These are phyloP conservation scores for Termitomyces sp. DNA, from an alignment of 768 basidiomycete species.

Conservation along the genomic window DNA sequence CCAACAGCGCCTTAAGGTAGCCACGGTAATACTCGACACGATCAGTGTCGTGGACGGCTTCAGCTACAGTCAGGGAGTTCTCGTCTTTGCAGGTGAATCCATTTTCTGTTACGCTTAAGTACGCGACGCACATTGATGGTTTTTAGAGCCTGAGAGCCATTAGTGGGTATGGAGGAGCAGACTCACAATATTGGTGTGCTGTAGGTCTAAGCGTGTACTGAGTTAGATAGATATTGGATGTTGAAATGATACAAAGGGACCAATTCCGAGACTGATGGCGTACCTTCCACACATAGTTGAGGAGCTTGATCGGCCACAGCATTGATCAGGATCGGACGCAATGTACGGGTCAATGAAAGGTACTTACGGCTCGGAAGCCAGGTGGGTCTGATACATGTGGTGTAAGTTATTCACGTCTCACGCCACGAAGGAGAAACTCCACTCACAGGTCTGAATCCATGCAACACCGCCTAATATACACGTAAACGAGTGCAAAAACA, in stretches of 20 bases:
- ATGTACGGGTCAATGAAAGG: not conserved
- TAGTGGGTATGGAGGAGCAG: not conserved
- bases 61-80: slow-evolving; percentile 39
- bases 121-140: not conserved
- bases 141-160: not conserved
- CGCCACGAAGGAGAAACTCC: slow-evolving; percentile 1
- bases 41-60: slow-evolving; percentile 55
- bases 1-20: slow-evolving; percentile 48
- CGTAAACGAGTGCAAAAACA: not conserved
- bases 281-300: slow-evolving; percentile 70
- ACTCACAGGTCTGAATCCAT: slow-evolving; percentile 60
- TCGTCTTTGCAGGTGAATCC: slow-evolving; percentile 68
- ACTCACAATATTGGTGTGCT: slow-evolving; percentile 54
- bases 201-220: slow-evolving; percentile 29
- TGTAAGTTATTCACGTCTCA: not conserved
- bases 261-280: not conserved
- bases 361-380: slow-evolving; percentile 55
- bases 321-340: not conserved
- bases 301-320: slow-evolving; percentile 31
- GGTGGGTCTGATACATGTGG: slow-evolving; percentile 39
- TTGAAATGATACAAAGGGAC: not conserved
- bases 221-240: not conserved
- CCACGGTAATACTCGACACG: slow-evolving; percentile 64
- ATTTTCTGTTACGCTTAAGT: slow-evolving; percentile 64
- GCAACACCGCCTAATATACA: slow-evolving; percentile 48